phyloP scores from a whole-genome alignment of 1,284 basidiomycete genomes.

The Rugiboletus extremiorientalis region DNA sequence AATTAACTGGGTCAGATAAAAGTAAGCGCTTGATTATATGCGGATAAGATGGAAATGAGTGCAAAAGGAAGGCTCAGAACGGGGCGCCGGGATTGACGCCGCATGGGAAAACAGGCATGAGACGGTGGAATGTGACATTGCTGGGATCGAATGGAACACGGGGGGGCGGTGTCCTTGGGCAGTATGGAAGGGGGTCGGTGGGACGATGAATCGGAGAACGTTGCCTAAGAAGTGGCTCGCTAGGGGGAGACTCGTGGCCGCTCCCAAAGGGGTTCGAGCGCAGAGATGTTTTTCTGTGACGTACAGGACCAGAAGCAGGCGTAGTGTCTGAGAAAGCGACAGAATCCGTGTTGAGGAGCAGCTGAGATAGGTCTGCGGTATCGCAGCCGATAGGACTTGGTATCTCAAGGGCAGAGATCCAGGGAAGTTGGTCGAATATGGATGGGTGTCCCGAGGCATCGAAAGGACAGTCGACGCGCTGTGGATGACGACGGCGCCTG shows the following conservation, averaged over 20 bases:
- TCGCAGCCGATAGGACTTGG: slow-evolving; percentile 44
- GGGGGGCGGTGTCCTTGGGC: slow-evolving; percentile 44
- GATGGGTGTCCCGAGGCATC: slow-evolving; percentile 28
- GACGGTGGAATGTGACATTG: slow-evolving; percentile 52
- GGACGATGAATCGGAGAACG: slow-evolving; percentile 19
- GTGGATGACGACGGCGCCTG: slow-evolving; percentile 39
- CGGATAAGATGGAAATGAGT: background rate
- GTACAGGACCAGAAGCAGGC: slow-evolving; percentile 49
- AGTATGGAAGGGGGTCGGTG: slow-evolving; percentile 19
- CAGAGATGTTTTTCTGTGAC: slow-evolving; percentile 51
- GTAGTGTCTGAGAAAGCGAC: slow-evolving; percentile 17
- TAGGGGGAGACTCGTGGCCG: slow-evolving; percentile 16
- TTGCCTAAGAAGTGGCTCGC: slow-evolving; percentile 15
- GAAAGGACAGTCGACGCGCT: slow-evolving; percentile 34
- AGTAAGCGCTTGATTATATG: slow-evolving; percentile 32
- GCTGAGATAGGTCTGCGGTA: slow-evolving; percentile 58
- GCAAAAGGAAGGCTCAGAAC: slow-evolving; percentile 14
- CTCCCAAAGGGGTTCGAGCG: slow-evolving; percentile 47
- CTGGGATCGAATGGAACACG: slow-evolving; percentile 43
- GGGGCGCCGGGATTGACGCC: slow-evolving; percentile 22
- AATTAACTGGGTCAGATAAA: slow-evolving; percentile 34
- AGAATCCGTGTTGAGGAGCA: slow-evolving; percentile 36
- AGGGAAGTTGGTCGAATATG: slow-evolving; percentile 59
- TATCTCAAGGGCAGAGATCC: slow-evolving; percentile 55
- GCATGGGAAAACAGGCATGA: slow-evolving; percentile 55